A percentile compares a stretch with the other conserved stretches of the same genome.
These are phyloP conservation scores for Laetiporus sulphureus DNA, from an alignment of 1,284 basidiomycete genomes.

Conservation along the genomic window DNA sequence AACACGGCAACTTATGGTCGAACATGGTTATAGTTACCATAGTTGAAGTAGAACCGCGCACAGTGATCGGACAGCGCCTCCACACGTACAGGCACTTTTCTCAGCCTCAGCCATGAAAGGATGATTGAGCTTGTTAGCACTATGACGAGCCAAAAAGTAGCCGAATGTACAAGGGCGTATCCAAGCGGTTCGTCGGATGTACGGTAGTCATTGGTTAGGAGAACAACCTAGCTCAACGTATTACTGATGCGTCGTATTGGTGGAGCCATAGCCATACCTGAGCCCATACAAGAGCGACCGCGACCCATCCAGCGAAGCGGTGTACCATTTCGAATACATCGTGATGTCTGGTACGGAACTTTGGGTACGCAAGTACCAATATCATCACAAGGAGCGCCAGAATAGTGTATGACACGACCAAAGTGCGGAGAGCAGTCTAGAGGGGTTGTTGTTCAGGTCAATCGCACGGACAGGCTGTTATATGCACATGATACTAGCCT, in stretches of 20 bases:
- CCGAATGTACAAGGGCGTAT: conserved; percentile 32
- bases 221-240: conserved; percentile 30
- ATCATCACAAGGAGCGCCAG: conserved; percentile 40
- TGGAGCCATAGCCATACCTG: conserved; percentile 28
- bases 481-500: conserved; percentile 23
- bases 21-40: conserved; percentile 26
- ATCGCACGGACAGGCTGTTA: background rate
- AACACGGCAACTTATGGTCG: background rate
- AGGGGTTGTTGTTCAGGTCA: background rate
- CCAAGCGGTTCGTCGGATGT: conserved; percentile 30
- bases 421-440: conserved; percentile 38
- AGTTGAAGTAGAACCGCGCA: conserved; percentile 50
- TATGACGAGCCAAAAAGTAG: conserved; percentile 49
- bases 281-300: conserved; percentile 44
- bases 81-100: conserved; percentile 43
- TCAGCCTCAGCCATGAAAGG: conserved; percentile 45
- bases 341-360: conserved; percentile 37
- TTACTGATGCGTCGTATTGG: background rate
- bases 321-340: conserved; percentile 47
- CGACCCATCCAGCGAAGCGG: conserved; percentile 53
- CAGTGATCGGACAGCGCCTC: conserved; percentile 50
- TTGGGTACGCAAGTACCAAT: conserved; percentile 42
- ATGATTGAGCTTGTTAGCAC: conserved; percentile 47
- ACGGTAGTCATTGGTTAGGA: conserved; percentile 47
- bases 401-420: conserved; percentile 44